These are phyloP conservation scores for Blumeriella jaapii DNA, from an alignment of 2,329 filamentous ascomycete genomes.

Conservation along the genomic window DNA sequence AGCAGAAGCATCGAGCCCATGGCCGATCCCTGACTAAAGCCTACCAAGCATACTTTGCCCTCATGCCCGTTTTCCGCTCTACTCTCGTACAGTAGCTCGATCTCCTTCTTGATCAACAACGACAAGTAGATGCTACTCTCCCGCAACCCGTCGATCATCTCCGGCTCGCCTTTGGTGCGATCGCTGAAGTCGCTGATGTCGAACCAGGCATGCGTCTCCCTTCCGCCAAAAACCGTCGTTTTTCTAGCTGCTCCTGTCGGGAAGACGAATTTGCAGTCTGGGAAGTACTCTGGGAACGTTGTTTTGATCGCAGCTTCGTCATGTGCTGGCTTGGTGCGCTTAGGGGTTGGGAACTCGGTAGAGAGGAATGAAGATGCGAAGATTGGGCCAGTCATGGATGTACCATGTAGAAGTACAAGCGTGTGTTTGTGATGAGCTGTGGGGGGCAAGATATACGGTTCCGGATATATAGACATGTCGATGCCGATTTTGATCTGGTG, in stretches of 20 bases:
- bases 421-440: slow-evolving; percentile 22
- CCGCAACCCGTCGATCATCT: slow-evolving; percentile 3
- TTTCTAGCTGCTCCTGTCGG: slow-evolving; percentile 12
- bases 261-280: slow-evolving; percentile 15
- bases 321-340: background rate
- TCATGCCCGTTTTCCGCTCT: background rate
- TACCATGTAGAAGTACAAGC: slow-evolving; percentile 32
- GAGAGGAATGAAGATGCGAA: slow-evolving; percentile 7
- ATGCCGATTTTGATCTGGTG: no score
- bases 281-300: background rate
- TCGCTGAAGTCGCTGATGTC: slow-evolving; percentile 20
- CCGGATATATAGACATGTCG: background rate
- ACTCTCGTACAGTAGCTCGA: background rate
- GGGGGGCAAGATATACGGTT: slow-evolving; percentile 4
- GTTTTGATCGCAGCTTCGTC: background rate
- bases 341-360: background rate
- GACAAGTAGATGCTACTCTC: slow-evolving; percentile 12
- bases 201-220: slow-evolving; percentile 22
- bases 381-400: slow-evolving; percentile 26
- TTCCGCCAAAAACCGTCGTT: slow-evolving; percentile 16
- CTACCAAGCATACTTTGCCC: slow-evolving; percentile 10
- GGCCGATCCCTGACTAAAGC: slow-evolving; percentile 20
- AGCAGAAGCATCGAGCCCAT: slow-evolving; percentile 14
- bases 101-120: slow-evolving; percentile 1
- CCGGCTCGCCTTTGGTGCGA: slow-evolving; percentile 10